Evolutionary conservation across 176 grass and related monocot genomes (phyloP).

Genomic region (Carex cristatella): DNA sequence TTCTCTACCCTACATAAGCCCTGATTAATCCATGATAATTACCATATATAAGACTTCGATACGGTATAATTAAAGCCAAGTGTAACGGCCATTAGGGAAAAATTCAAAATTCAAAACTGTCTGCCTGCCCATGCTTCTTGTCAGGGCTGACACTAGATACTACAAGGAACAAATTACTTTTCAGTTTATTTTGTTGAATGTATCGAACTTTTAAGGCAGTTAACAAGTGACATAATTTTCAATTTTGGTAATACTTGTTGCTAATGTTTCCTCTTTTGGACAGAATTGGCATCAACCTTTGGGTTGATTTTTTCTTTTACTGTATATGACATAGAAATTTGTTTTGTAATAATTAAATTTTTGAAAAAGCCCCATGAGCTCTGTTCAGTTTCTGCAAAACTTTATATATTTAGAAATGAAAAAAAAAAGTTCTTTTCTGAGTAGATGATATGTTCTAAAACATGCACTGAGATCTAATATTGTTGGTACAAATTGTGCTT

Average conservation of each 20-base stretch:
- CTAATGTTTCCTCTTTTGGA: background rate
- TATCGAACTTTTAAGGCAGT: background rate
- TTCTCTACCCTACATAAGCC: background rate
- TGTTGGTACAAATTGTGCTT: background rate
- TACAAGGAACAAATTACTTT: background rate
- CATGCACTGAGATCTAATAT: background rate
- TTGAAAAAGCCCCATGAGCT: constrained; percentile 3
- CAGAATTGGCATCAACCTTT: background rate
- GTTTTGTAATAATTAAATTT: background rate
- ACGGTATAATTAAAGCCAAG: background rate
- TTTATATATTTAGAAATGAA: background rate
- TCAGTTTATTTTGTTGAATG: background rate
- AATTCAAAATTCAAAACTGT: background rate
- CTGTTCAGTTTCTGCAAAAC: background rate
- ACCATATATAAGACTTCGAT: background rate
- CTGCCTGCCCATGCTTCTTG: background rate
- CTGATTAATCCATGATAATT: background rate
- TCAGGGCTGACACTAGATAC: background rate
- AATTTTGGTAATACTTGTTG: background rate
- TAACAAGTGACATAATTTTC: background rate
- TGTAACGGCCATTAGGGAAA: background rate
- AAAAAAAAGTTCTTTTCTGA: background rate
- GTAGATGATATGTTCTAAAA: background rate
- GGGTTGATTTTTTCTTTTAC: background rate
- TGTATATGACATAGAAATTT: background rate